Percentiles rank a stretch among this genome's conserved stretches.
phyloP scores from a whole-genome alignment of 768 basidiomycete species.

The Leccinum ochraceum region DNA sequence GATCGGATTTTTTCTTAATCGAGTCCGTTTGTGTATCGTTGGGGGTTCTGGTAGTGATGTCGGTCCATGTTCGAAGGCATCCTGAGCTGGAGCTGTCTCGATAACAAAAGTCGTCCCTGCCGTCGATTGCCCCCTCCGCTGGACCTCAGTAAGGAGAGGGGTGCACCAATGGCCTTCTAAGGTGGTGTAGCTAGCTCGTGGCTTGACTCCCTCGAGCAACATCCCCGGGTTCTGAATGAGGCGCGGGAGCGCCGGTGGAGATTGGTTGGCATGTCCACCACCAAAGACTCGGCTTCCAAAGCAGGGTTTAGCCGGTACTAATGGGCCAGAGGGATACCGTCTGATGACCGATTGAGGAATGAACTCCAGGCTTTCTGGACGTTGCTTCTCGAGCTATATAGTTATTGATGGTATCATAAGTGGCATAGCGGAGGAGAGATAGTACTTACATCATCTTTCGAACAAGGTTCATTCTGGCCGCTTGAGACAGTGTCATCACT shows the following conservation, averaged over 20 bases:
- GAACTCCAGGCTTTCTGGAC: slow-evolving; percentile 26
- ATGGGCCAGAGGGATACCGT: slow-evolving; percentile 20
- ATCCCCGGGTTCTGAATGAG: slow-evolving; percentile 1
- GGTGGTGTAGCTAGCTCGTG: slow-evolving; percentile 6
- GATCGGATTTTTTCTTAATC: not conserved
- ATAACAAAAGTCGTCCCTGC: not conserved
- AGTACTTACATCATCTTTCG: slow-evolving; percentile 14
- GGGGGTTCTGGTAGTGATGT: not conserved
- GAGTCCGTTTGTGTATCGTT: not conserved
- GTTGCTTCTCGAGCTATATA: slow-evolving; percentile 9
- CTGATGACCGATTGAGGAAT: slow-evolving; percentile 29
- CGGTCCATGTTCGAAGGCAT: not conserved
- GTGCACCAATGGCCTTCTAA: slow-evolving; percentile 3
- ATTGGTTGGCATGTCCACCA: slow-evolving; percentile 2
- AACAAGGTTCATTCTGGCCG: not conserved
- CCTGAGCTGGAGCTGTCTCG: not conserved
- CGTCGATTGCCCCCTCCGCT: not conserved
- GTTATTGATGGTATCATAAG: not conserved
- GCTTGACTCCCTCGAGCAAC: slow-evolving; percentile 1
- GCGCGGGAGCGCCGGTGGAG: not conserved
- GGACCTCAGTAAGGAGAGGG: slow-evolving; percentile 3
- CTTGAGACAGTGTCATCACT: not conserved
- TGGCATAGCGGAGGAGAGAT: not conserved
- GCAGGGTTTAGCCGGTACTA: not conserved
- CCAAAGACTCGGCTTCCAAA: not conserved